Percentiles rank a stretch among this genome's conserved stretches.
Conservation (phyloP, 352 stramenopile species). For the Phytophthora podocarpi region DNA sequence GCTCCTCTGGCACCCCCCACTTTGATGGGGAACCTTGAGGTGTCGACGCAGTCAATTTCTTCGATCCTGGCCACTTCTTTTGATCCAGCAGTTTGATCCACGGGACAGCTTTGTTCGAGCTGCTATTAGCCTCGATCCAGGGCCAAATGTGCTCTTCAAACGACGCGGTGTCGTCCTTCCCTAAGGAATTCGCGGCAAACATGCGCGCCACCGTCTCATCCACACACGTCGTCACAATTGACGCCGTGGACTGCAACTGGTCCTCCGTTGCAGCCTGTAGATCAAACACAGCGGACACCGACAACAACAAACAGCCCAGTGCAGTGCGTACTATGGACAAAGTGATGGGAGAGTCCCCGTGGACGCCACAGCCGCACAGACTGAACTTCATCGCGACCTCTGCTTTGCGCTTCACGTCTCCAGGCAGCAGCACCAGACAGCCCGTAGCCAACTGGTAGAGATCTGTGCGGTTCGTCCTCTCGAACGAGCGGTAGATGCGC, state of each 20-base stretch:
- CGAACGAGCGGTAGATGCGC: constrained; percentile 71
- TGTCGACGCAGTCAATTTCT: constrained; percentile 42
- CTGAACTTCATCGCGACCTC: constrained; percentile 62
- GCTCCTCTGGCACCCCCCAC: constrained; percentile 29
- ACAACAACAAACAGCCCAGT: constrained; percentile 57
- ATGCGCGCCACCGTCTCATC: constrained; percentile 55
- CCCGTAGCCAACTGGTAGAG: constrained; percentile 69
- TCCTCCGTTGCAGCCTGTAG: constrained; percentile 53
- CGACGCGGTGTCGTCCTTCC: constrained; percentile 33
- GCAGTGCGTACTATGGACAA: constrained; percentile 44
- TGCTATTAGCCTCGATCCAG: constrained; percentile 67
- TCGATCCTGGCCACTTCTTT: constrained; percentile 67
- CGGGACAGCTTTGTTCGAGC: constrained; percentile 43
- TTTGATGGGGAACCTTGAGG: constrained; percentile 28
- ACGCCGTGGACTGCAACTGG: constrained; percentile 57
- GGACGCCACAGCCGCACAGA: constrained; percentile 43
- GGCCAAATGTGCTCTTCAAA: constrained; percentile 58
- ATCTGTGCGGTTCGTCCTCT: constrained; percentile 56
- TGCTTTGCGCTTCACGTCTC: constrained; percentile 61
- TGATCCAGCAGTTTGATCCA: constrained; percentile 79
- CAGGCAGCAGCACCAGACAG: constrained; percentile 58
- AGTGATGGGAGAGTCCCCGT: constrained; percentile 39
- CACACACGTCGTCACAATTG: constrained; percentile 63
- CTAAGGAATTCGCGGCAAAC: constrained; percentile 50
- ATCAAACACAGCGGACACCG: constrained; percentile 70